A percentile compares a stretch with the other conserved stretches of the same genome.
Evolutionary conservation across 106 monocot genomes (phyloP).

Genomic region (Cymbidium sinense): DNA sequence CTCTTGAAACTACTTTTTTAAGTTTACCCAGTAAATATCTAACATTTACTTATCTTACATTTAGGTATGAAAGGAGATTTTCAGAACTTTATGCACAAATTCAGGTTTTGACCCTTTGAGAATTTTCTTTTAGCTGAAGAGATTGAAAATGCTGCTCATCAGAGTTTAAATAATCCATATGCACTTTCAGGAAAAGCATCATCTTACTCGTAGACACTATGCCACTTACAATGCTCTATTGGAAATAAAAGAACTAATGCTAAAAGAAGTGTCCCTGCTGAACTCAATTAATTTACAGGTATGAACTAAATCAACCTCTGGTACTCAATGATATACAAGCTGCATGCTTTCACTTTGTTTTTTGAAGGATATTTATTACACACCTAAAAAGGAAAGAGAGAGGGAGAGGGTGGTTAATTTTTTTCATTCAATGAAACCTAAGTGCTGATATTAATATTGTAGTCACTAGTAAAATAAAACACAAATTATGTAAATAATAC

Average conservation of each 20-base stretch:
- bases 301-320: not conserved
- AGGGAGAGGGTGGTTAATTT: too few relatives aligned
- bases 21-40: not conserved
- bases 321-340: not conserved
- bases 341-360: not conserved
- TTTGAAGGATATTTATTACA: too few relatives aligned
- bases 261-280: conserved; percentile 41
- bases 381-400: too few relatives aligned
- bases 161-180: not conserved
- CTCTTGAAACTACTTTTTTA: too few relatives aligned
- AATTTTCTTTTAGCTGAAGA: not conserved
- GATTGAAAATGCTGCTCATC: not conserved
- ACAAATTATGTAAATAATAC: too few relatives aligned
- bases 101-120: conserved; percentile 17
- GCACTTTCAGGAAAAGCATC: conserved; percentile 24
- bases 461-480: too few relatives aligned
- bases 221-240: conserved; percentile 41
- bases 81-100: conserved; percentile 41
- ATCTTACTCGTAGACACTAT: conserved; percentile 34
- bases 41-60: not conserved
- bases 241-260: conserved; percentile 51
- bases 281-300: conserved; percentile 52
- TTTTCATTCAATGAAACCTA: too few relatives aligned
- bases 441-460: too few relatives aligned
- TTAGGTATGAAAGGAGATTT: conserved; percentile 32